Evolutionary conservation across 257 asterid species (phyloP).

Genomic region (Nicotiana tomentosiformis): DNA sequence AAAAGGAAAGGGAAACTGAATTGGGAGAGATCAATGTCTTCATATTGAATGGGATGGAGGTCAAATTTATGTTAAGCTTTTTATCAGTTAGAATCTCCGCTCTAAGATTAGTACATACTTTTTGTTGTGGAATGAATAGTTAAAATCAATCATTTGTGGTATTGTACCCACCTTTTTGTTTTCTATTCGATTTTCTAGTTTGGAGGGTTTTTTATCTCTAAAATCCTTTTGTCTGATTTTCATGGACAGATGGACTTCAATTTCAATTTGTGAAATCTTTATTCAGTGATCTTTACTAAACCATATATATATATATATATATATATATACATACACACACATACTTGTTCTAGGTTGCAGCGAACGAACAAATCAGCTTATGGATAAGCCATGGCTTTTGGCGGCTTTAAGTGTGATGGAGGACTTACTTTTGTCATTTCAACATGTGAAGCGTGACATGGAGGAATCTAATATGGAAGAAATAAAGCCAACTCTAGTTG

Average conservation of each 20-base stretch:
- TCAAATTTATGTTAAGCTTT: background rate
- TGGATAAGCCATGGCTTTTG: conserved; percentile 29
- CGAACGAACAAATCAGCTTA: conserved; percentile 9
- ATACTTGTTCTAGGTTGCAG: conserved; percentile 3
- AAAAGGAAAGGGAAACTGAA: too few species aligned
- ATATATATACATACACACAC: background rate
- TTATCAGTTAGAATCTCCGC: background rate
- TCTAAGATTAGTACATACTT: background rate
- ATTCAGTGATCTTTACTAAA: background rate
- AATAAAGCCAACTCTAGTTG: conserved; percentile 32
- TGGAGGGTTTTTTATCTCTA: background rate
- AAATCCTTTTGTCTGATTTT: background rate
- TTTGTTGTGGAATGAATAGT: background rate
- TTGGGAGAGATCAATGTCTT: too few species aligned
- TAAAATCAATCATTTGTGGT: background rate
- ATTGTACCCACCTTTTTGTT: background rate
- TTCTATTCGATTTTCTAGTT: background rate
- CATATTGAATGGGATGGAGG: background rate
- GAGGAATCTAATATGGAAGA: conserved; percentile 15
- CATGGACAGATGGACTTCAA: background rate
- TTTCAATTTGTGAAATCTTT: background rate
- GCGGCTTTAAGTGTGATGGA: conserved; percentile 30
- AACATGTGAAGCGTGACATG: conserved; percentile 25
- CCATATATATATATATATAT: background rate
- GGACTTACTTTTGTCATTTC: conserved; percentile 35